Conservation (phyloP, 352 stramenopile genomes). For the Phytophthora podocarpi region DNA sequence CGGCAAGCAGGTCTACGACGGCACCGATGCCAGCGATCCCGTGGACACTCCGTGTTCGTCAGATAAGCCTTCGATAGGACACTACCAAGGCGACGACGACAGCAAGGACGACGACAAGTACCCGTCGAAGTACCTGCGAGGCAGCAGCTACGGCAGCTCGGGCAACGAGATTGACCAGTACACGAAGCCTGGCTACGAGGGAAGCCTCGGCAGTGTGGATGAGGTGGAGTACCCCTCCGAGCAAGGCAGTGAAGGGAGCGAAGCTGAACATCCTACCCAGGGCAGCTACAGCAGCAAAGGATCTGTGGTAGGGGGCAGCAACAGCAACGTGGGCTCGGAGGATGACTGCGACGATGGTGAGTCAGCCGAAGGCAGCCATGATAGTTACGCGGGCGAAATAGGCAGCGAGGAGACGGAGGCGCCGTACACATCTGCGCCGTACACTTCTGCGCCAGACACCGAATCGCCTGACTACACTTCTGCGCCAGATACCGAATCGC, state of each 20-base stretch:
- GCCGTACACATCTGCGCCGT: conserved; percentile 1
- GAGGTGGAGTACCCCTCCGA: neutral
- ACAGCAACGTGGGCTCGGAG: conserved; percentile 3
- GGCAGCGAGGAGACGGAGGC: conserved; percentile 6
- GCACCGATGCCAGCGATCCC: neutral
- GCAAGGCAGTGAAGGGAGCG: neutral
- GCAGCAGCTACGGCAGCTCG: conserved; percentile 16
- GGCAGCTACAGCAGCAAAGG: conserved; percentile 12
- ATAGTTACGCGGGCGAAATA: neutral
- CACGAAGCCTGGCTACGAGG: conserved; percentile 8
- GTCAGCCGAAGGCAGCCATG: neutral
- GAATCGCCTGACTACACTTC: neutral
- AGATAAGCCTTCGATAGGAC: conserved; percentile 3
- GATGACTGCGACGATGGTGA: neutral
- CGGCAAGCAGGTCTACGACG: neutral
- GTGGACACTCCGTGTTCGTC: conserved; percentile 14
- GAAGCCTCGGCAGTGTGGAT: conserved; percentile 1
- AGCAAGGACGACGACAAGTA: conserved; percentile 18
- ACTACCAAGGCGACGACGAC: conserved; percentile 2
- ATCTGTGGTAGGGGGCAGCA: neutral
- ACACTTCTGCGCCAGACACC: too few species aligned
- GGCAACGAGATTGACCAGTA: conserved; percentile 2
- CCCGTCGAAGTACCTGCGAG: conserved; percentile 23
- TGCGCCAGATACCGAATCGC: neutral
- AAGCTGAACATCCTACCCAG: conserved; percentile 4